Evolutionary conservation across 371 early-diverging fungal genomes (phyloP), one percentile per base, ranked within the genome.

Genomic region (Apophysomyces sp.): DNA sequence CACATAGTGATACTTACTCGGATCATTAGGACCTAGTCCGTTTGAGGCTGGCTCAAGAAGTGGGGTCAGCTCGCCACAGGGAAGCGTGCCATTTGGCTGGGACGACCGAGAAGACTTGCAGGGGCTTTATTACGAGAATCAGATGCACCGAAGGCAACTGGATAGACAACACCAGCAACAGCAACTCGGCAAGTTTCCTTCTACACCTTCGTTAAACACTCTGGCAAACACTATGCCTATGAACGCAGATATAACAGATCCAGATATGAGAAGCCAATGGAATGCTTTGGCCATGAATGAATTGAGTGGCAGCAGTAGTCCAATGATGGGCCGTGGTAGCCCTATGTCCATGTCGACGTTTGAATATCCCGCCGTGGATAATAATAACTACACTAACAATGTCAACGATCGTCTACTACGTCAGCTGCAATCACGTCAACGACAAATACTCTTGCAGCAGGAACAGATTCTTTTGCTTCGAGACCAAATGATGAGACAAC

Each of bases 361-460:
- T 18, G 60, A 60, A 5, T 52, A 32, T 21, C 60, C 60, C 15
- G 36, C 27, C 7, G 53, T 21, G 9, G 49, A 44, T 4, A 44
- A 44, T 44, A 21, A 44, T 44, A 21, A n/a, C 24, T 44, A 53
- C 36, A 24, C 18, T 18, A 40, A n/a, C 32, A 62, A 62, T 49
- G 60, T 56, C n/a, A 69, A 75, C 16, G 79, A 78, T 18, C 52
- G 69, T 1, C 58, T 78, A 6, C 32, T 75, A 27, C 67, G 72
- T 5, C 78, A 78, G 61, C 51, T 78, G 2, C 79, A 78, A 34
- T 67, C 71, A 12, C 72, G 78, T 2, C 75, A 78, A 58, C 66
- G 79, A 2, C 79, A 78, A 61, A 71, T 78, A 6, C 52, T 78
- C 3, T 39, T 73, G 41, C 79, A 78, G 11, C 79, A 78, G 44